Percentiles rank a stretch among this genome's conserved stretches.
These are phyloP conservation scores for Komagataella ulmi DNA, from an alignment of 805 yeast genomes.

Conservation along the genomic window DNA sequence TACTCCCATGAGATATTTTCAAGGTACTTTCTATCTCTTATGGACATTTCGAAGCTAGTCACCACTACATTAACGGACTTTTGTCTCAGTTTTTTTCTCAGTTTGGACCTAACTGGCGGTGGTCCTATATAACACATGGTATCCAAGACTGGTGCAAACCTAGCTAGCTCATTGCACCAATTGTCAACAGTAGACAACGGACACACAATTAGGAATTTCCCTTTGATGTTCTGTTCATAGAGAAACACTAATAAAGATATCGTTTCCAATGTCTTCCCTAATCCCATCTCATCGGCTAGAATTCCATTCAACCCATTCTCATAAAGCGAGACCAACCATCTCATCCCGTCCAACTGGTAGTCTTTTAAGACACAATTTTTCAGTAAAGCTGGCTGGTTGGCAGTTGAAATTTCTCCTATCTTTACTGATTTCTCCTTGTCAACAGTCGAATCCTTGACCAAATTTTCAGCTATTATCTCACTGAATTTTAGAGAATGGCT, in stretches of 20 bases:
- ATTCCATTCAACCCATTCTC: constrained; percentile 94
- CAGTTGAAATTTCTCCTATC: constrained; percentile 6
- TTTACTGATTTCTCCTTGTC: constrained; percentile 3
- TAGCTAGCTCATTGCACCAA: constrained; percentile 64
- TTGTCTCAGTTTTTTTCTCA: constrained; percentile 20
- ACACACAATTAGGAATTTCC: constrained; percentile 69
- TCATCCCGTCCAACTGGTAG: constrained; percentile 82
- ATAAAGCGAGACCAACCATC: constrained; percentile 79
- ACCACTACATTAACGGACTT: constrained; percentile 39
- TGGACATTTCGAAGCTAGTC: constrained; percentile 72
- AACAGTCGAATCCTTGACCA: constrained; percentile 22
- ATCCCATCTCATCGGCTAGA: constrained; percentile 86
- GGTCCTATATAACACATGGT: constrained; percentile 54
- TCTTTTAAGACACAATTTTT: constrained; percentile 56
- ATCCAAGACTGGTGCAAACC: constrained; percentile 60
- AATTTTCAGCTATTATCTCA: constrained; percentile 69
- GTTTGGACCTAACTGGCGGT: constrained; percentile 36
- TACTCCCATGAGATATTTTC: constrained; percentile 58
- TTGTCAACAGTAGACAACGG: constrained; percentile 79
- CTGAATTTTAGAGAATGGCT: constrained; percentile 83
- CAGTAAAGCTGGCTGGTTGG: constrained; percentile 38
- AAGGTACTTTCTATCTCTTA: constrained; percentile 51
- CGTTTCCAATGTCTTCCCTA: constrained; percentile 83
- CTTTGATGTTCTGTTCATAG: constrained; percentile 63
- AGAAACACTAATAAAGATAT: constrained; percentile 67